phyloP scores from a whole-genome alignment of 805 yeast genomes.

The Schwanniomyces occidentalis region DNA sequence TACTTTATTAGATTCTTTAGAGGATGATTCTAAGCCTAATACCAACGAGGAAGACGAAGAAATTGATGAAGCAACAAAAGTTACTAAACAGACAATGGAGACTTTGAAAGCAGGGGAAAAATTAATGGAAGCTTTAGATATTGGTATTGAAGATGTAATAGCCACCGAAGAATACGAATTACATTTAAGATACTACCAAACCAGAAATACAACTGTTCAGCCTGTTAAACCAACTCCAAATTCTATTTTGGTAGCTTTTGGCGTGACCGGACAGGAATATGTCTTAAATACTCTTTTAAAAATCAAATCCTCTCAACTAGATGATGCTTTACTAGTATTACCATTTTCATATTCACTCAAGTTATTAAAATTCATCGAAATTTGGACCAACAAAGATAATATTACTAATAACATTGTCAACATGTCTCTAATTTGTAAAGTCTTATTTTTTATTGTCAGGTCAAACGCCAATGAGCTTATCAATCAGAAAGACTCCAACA shows the following conservation, averaged over 20 bases:
- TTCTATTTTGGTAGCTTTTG: slow-evolving; percentile 72
- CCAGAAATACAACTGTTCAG: slow-evolving; percentile 44
- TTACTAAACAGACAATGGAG: slow-evolving; percentile 81
- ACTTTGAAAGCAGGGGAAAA: slow-evolving; percentile 94
- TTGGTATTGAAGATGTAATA: slow-evolving; percentile 72
- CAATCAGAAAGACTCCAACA: slow-evolving; percentile 58
- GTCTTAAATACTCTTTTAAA: slow-evolving; percentile 69
- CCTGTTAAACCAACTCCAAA: slow-evolving; percentile 65
- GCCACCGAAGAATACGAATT: slow-evolving; percentile 50
- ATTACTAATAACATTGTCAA: slow-evolving; percentile 46
- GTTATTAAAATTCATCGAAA: slow-evolving; percentile 69
- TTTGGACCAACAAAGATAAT: slow-evolving; percentile 59
- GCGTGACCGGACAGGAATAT: slow-evolving; percentile 71
- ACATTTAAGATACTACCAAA: slow-evolving; percentile 37
- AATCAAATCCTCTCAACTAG: slow-evolving; percentile 82
- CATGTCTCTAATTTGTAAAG: slow-evolving; percentile 67
- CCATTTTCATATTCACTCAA: slow-evolving; percentile 83
- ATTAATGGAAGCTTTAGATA: slow-evolving; percentile 86
- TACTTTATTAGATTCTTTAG: slow-evolving; percentile 72
- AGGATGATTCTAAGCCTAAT: slow-evolving; percentile 44
- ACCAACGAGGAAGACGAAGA: slow-evolving; percentile 27
- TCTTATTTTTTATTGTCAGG: slow-evolving; percentile 71
- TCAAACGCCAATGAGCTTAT: slow-evolving; percentile 79
- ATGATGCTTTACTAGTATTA: slow-evolving; percentile 87
- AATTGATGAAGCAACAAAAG: slow-evolving; percentile 60